Evolutionary conservation across 805 yeast genomes (phyloP).

Genomic region (Metschnikowia reukaufii): DNA sequence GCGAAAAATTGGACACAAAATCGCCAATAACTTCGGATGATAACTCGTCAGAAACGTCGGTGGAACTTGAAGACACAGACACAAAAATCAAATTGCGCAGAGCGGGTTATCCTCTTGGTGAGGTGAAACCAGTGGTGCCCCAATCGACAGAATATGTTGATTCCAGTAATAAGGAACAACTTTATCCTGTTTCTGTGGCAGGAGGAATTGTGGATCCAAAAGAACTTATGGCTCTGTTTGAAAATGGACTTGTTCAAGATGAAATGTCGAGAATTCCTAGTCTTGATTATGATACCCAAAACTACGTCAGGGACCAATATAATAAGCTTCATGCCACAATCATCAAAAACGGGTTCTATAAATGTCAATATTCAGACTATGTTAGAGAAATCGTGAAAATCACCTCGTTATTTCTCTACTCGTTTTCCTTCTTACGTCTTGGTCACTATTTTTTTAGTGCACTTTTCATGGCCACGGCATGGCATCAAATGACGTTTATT

Average conservation of each 20-base stretch:
- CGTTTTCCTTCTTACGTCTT: slow-evolving; percentile 49
- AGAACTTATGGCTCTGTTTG: slow-evolving; percentile 53
- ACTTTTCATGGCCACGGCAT: slow-evolving; percentile 63
- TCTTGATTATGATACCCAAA: slow-evolving; percentile 68
- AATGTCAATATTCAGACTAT: slow-evolving; percentile 74
- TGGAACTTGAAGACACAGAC: slow-evolving; percentile 15
- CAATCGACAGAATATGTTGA: slow-evolving; percentile 44
- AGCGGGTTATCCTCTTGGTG: slow-evolving; percentile 42
- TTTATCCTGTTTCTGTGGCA: slow-evolving; percentile 33
- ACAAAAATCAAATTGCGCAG: neutral
- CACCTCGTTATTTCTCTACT: slow-evolving; percentile 47
- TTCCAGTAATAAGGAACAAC: slow-evolving; percentile 29
- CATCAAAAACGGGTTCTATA: slow-evolving; percentile 59
- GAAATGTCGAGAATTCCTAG: slow-evolving; percentile 62
- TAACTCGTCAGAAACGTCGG: slow-evolving; percentile 15
- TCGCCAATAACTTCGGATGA: slow-evolving; percentile 12
- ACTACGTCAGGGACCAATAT: slow-evolving; percentile 54
- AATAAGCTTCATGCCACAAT: slow-evolving; percentile 57
- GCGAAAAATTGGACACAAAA: slow-evolving; percentile 8
- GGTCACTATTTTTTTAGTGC: slow-evolving; percentile 58
- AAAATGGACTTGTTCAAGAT: slow-evolving; percentile 50
- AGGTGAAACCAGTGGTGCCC: slow-evolving; percentile 52
- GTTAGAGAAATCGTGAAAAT: slow-evolving; percentile 68
- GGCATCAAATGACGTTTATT: slow-evolving; percentile 88
- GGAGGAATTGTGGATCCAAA: slow-evolving; percentile 53